phyloP scores from a whole-genome alignment of 1,284 basidiomycete species.

The Cystobasidiaceae sp. region DNA sequence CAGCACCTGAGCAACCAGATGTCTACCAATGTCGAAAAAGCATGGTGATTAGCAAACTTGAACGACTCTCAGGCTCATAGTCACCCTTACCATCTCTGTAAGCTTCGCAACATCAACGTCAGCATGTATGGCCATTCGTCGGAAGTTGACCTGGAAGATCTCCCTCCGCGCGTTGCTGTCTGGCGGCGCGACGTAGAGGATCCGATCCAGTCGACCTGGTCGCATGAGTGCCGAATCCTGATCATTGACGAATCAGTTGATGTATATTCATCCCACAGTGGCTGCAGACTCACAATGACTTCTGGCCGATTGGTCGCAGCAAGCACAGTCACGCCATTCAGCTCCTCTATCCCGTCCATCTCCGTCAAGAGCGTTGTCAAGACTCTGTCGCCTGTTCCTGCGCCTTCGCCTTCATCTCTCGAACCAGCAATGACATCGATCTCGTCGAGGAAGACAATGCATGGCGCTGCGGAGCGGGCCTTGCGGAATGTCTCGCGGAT shows the following conservation, averaged over 20 bases:
- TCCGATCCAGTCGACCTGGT: slow-evolving; percentile 89
- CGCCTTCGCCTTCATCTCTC: slow-evolving; percentile 57
- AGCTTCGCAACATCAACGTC: slow-evolving; percentile 65
- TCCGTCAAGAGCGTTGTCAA: slow-evolving; percentile 91
- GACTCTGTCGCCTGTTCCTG: slow-evolving; percentile 69
- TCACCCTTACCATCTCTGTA: slow-evolving; percentile 61
- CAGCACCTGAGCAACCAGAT: slow-evolving; percentile 92
- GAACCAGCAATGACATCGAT: slow-evolving; percentile 88
- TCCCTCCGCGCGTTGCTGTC: slow-evolving; percentile 71
- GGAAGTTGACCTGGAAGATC: slow-evolving; percentile 72
- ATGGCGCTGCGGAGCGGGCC: slow-evolving; percentile 85
- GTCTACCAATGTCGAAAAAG: slow-evolving; percentile 56
- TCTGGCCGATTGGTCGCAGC: slow-evolving; percentile 96
- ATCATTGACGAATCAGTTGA: background rate
- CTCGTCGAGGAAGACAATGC: slow-evolving; percentile 97
- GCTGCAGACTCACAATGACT: slow-evolving; percentile 61
- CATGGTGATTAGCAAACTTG: background rate
- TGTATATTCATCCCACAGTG: background rate
- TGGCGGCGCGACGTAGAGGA: slow-evolving; percentile 91
- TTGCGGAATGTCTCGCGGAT: slow-evolving; percentile 93
- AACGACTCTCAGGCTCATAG: background rate
- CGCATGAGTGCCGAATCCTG: slow-evolving; percentile 92
- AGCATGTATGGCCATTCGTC: slow-evolving; percentile 71
- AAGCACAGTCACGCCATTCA: slow-evolving; percentile 85
- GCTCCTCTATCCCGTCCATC: slow-evolving; percentile 95